These are phyloP conservation scores for Yamadazyma triangularis DNA, from an alignment of 1,139 yeast species.

Conservation along the genomic window DNA sequence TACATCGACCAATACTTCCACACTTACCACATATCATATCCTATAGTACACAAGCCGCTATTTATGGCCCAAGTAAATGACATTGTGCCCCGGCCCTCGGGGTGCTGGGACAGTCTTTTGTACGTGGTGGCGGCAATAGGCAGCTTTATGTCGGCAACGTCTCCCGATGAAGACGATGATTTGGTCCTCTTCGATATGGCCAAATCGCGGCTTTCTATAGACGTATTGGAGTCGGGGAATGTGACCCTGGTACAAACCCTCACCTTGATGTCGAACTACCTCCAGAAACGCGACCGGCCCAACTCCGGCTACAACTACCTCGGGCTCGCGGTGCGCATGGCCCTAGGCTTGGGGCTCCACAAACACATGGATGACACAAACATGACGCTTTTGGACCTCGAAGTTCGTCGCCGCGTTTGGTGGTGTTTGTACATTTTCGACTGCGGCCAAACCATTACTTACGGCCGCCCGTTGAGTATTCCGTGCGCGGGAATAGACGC, in stretches of 20 bases:
- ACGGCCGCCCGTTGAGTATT: slow-evolving; percentile 59
- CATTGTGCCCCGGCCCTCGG: slow-evolving; percentile 12
- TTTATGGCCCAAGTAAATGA: slow-evolving; percentile 18
- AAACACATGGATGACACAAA: slow-evolving; percentile 17
- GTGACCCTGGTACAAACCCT: slow-evolving; percentile 49
- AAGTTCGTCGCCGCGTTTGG: slow-evolving; percentile 50
- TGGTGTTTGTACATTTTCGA: slow-evolving; percentile 62
- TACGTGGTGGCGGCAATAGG: slow-evolving; percentile 19
- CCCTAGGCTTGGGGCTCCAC: slow-evolving; percentile 53
- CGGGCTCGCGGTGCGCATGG: slow-evolving; percentile 66
- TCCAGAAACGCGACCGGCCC: slow-evolving; percentile 59
- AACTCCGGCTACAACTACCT: slow-evolving; percentile 54
- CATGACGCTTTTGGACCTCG: slow-evolving; percentile 30
- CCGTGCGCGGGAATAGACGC: slow-evolving; percentile 52
- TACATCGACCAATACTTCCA: slow-evolving; percentile 14
- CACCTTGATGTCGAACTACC: slow-evolving; percentile 52
- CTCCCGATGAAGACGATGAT: slow-evolving; percentile 16
- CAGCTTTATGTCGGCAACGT: slow-evolving; percentile 14
- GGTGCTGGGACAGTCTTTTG: slow-evolving; percentile 15
- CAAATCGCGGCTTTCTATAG: slow-evolving; percentile 13
- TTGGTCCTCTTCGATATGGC: slow-evolving; percentile 14
- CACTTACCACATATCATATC: slow-evolving; percentile 15
- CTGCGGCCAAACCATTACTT: slow-evolving; percentile 59
- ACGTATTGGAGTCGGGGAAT: slow-evolving; percentile 37
- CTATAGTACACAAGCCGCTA: slow-evolving; percentile 17